phyloP scores from a whole-genome alignment of 768 basidiomycete species.

The Suillus sp. region DNA sequence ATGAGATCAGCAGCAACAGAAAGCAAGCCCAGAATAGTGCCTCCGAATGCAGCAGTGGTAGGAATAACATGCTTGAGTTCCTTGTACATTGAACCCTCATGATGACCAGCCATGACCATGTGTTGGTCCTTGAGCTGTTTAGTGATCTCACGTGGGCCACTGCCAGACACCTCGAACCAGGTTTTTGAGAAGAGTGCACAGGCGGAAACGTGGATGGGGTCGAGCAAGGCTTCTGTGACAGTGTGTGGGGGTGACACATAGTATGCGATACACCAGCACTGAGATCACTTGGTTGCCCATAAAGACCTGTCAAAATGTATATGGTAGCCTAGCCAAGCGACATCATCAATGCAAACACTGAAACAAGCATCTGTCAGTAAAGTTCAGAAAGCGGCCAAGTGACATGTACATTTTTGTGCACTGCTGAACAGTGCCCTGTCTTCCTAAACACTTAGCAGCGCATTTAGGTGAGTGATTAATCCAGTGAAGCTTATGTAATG shows the following conservation, averaged over 20 bases:
- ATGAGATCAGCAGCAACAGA: too few species aligned
- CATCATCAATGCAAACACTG: too few species aligned
- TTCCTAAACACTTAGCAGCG: too few species aligned
- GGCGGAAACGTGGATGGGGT: conserved; percentile 92
- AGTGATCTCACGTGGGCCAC: conserved; percentile 93
- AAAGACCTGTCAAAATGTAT: conserved; percentile 95
- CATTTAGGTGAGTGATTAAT: too few species aligned
- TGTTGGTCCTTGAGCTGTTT: conserved; percentile 99
- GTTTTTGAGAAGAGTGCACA: conserved; percentile 99
- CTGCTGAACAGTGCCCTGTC: conserved; percentile 94
- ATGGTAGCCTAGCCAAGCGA: conserved; percentile 96
- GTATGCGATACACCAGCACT: conserved; percentile 92
- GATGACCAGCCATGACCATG: conserved; percentile 92
- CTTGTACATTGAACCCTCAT: too few species aligned
- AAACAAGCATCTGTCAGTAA: conserved; percentile 37
- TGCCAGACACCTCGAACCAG: conserved; percentile 98
- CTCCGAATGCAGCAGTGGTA: too few species aligned
- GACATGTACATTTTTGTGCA: conserved; percentile 91
- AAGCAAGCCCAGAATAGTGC: too few species aligned
- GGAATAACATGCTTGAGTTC: too few species aligned
- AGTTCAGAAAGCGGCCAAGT: background rate
- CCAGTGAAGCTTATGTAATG: too few species aligned
- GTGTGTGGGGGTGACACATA: conserved; percentile 99
- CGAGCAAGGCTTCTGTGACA: conserved; percentile 82
- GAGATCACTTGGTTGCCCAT: too few species aligned